Evolutionary conservation across 345 rosid species (phyloP).

Genomic region (Euphorbia pulcherrima): DNA sequence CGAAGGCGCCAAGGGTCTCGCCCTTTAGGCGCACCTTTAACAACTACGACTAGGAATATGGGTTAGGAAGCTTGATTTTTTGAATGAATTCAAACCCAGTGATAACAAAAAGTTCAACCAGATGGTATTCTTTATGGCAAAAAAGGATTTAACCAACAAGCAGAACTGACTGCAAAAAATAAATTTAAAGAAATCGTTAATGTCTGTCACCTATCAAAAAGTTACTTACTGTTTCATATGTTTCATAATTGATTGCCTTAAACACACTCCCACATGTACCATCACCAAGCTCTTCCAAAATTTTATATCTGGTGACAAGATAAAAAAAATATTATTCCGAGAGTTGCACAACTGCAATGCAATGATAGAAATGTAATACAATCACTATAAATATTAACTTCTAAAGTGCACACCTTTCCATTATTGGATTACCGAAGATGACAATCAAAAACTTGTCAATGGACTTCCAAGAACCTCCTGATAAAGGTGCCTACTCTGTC

Average conservation of each 20-base stretch:
- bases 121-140: slow-evolving; percentile 3
- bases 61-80: background rate
- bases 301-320: slow-evolving; percentile 51
- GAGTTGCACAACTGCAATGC: background rate
- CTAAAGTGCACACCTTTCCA: slow-evolving; percentile 67
- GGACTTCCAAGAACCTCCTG: slow-evolving; percentile 54
- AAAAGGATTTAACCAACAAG: background rate
- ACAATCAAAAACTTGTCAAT: slow-evolving; percentile 49
- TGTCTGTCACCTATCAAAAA: slow-evolving; percentile 2
- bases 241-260: slow-evolving; percentile 70
- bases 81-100: background rate
- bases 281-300: slow-evolving; percentile 88
- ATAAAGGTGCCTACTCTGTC: slow-evolving; percentile 46
- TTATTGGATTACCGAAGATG: slow-evolving; percentile 35
- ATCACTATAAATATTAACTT: slow-evolving; percentile 5
- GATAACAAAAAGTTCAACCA: background rate
- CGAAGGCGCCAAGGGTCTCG: too few species aligned
- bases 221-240: slow-evolving; percentile 65
- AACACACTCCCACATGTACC: slow-evolving; percentile 95
- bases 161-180: background rate
- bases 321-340: slow-evolving; percentile 1
- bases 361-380: slow-evolving; percentile 3
- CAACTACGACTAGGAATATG: too few species aligned
- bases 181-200: background rate
- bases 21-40: too few species aligned